Base-by-base conservation (phyloP, 371 early-diverging fungal species). In the Rhizomucor pusillus region DNA sequence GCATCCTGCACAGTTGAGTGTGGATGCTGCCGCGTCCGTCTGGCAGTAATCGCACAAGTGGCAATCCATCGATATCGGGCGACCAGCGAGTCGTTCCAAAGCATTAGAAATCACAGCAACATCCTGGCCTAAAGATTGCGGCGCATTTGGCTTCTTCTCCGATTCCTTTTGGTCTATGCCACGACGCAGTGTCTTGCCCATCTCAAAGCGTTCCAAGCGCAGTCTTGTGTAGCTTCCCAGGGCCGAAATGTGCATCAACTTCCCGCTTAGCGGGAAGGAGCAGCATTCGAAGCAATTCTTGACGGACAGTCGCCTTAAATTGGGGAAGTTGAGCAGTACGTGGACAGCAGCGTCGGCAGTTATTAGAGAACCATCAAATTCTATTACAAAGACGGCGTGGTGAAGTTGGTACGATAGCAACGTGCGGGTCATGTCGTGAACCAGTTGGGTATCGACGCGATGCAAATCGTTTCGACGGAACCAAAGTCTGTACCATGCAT, bases 81-180 rank as follows among this genome's bases (percentile, higher is more conserved):
- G 50, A 2, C 45, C 43, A 4, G 58, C 61, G 5, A 65, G 49
- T 29, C 39, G 48, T n/a, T 53, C 55, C 37, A 65, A 36, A 1
- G 54, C 56, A 19, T 7, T 20, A 44, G 37, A 40, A 33, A 65
- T 65, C 10, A 57, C 40, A 10, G 50, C 41, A 11, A 65, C 43
- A 45, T 65, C 66, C 35, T 57, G 53, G 18, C 66, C 66, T 37
- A 63, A 63, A 4, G 63, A 63, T 37, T 54, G 23, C 18, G 57
- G 57, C 23, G 36, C 43, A 14, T 56, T 50, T 22, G 49, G 49
- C 11, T 50, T 48, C 5, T 45, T 43, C 12, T 57, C 55, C 14
- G 25, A 22, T 14, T 53, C 52, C n/a, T 56, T 45, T n/a, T 50
- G 37, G 16, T 50, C 43, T 9, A 49, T 33, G n/a, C 63, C 63